Evolutionary conservation across 495 filamentous ascomycete genomes (phyloP), one percentile per base, ranked within the genome.

Genomic region (Aspergillus olivimuriae): DNA sequence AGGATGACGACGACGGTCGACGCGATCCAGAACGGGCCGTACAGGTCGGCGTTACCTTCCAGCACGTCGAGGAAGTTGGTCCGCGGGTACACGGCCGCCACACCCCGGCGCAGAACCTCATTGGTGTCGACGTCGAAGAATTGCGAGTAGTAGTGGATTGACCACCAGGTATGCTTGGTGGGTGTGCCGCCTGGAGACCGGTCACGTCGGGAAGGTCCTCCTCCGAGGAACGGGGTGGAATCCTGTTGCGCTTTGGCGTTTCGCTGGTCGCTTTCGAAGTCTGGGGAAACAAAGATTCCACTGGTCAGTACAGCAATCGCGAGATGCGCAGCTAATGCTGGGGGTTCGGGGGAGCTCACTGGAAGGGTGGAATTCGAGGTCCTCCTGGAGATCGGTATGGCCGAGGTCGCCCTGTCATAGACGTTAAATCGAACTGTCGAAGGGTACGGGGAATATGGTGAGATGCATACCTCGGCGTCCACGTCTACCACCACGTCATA

Each of bases 401-500:
- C 92, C 92, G 47, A 98, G 83, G 71, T 98, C 92, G 63, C 92
- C 92, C 87, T 97, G 53, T 31, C 30, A 19, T 19, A 20, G 31
- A 18, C 33, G 38, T 61, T 50, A 66, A 53, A 36, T 44, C 35
- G 32, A 22, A 24, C 40, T 12, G 2, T 31, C 38, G 35, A 20
- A 14, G 24, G 17, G 23, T 4, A 16, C 16, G 26, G 4, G 31
- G 23, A 10, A 34, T 11, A 44, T 40, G 34, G 20, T 37, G 18
- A 1, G 1, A 20, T 24, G 18, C 49, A 41, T 65, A 88, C 89
- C 73, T 97, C 91, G 51, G 87, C 85, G 59, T 96, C 91, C 41
- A 96, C 81, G 56, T 97, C 92, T 19, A 98, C 92, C 53, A 98
- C 91, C 44, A 94, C 92, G 69, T 98, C 94, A 65, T 98, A 97